A percentile compares a stretch with the other conserved stretches of the same genome.
Evolutionary conservation across 2,329 filamentous ascomycete genomes (phyloP).

Genomic region (Tolypocladium capitatum): DNA sequence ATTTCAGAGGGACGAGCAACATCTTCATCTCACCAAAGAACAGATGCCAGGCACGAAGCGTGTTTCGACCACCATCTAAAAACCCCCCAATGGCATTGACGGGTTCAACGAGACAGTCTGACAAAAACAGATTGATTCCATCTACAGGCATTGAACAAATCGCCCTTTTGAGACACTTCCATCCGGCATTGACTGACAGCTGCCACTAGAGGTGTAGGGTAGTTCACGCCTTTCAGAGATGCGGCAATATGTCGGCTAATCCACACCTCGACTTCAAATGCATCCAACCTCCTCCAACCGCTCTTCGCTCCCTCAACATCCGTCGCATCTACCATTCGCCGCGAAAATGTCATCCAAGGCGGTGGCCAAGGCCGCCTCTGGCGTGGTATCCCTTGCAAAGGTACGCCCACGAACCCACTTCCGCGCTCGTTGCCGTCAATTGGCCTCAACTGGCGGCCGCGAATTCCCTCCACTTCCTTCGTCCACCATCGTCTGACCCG

Average conservation of each 20-base stretch:
- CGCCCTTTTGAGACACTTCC: no score
- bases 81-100: neutral
- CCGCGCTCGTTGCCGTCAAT: neutral
- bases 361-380: slow-evolving; percentile 40
- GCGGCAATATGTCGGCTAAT: slow-evolving; percentile 9
- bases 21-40: no score
- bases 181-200: neutral
- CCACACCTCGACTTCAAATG: slow-evolving; percentile 1
- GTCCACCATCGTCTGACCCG: neutral
- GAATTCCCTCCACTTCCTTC: neutral
- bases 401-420: slow-evolving; percentile 21
- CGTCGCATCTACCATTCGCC: slow-evolving; percentile 8
- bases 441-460: neutral
- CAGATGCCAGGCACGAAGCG: no score
- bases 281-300: slow-evolving; percentile 5
- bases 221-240: neutral
- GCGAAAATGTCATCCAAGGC: slow-evolving; percentile 49
- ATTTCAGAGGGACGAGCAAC: neutral
- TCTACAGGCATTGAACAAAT: no score
- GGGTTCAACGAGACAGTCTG: no score
- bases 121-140: no score
- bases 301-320: slow-evolving; percentile 3
- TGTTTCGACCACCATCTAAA: neutral
- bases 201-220: neutral
- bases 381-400: slow-evolving; percentile 43